These are phyloP conservation scores for Plantago rigida DNA, from an alignment of 305 asterid genomes.

Conservation along the genomic window DNA sequence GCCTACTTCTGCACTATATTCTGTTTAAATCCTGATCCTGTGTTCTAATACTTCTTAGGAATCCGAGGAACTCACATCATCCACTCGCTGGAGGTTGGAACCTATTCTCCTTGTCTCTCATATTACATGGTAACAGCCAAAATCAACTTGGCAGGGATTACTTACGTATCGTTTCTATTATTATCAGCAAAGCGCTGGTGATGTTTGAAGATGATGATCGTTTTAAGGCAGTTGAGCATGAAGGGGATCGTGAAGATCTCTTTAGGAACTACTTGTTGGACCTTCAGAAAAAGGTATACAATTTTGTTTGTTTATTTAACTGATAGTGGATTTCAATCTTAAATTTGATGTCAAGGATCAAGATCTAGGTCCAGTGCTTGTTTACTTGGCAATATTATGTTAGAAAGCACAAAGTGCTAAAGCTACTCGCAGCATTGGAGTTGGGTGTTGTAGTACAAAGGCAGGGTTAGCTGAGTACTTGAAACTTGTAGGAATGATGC, in stretches of 20 bases:
- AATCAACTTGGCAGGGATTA: not conserved
- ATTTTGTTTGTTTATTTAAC: not conserved
- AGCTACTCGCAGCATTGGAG: no score
- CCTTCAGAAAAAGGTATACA: constrained; percentile 76
- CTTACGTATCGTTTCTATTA: no score
- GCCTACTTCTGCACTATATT: constrained; percentile 8
- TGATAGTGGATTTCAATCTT: constrained; percentile 13
- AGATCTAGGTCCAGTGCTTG: no score
- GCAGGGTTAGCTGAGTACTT: no score
- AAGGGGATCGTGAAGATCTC: constrained; percentile 88
- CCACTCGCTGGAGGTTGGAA: constrained; percentile 80
- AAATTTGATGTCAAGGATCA: constrained; percentile 5
- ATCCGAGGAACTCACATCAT: constrained; percentile 80
- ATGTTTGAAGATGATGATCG: constrained; percentile 92
- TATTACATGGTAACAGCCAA: no score
- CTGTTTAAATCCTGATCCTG: constrained; percentile 20
- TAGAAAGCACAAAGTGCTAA: no score
- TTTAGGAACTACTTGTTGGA: constrained; percentile 80
- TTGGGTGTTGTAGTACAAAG: no score
- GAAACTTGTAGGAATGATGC: no score
- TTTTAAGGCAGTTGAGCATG: constrained; percentile 88
- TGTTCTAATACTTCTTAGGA: constrained; percentile 48
- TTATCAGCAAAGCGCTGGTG: constrained; percentile 70
- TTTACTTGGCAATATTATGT: no score
- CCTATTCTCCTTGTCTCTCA: constrained; percentile 15